Percentiles rank a stretch among this genome's conserved stretches.
Conservation (phyloP, 2,329 filamentous ascomycete species). For the Mariannaea sp. region DNA sequence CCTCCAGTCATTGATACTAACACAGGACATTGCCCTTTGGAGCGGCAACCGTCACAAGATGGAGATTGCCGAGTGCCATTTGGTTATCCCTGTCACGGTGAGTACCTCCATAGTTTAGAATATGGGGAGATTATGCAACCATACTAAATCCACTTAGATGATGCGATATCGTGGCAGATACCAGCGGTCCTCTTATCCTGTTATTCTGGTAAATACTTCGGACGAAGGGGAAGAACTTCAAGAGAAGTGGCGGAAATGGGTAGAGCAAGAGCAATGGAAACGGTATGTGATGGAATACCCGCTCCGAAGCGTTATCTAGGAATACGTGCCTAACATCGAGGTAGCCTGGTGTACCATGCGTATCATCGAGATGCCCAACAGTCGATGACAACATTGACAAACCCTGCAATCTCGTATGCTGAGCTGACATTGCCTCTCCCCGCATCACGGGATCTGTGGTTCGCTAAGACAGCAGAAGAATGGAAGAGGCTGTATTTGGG, state of each 20-base stretch:
- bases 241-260: conserved; percentile 69
- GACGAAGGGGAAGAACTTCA: conserved; percentile 63
- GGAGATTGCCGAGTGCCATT: conserved; percentile 59
- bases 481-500: conserved; percentile 67
- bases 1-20: conserved; percentile 54
- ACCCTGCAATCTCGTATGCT: conserved; percentile 69
- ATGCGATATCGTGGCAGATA: conserved; percentile 63
- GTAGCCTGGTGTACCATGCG: conserved; percentile 66
- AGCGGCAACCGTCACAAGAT: conserved; percentile 60
- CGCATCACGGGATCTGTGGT: conserved; percentile 66
- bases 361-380: conserved; percentile 69
- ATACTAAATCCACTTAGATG: conserved; percentile 46
- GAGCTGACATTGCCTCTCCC: conserved; percentile 71
- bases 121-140: background rate
- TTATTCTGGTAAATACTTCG: conserved; percentile 54
- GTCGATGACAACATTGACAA: conserved; percentile 69
- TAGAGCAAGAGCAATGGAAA: conserved; percentile 68
- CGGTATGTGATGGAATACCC: conserved; percentile 51
- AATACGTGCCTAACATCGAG: conserved; percentile 20
- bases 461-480: conserved; percentile 63
- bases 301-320: background rate
- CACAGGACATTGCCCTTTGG: conserved; percentile 58
- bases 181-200: conserved; percentile 57
- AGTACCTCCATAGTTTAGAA: conserved; percentile 19
- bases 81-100: conserved; percentile 52